Evolutionary conservation across 2,329 filamentous ascomycete species (phyloP).

Genomic region (Botryosphaeria dothidea): DNA sequence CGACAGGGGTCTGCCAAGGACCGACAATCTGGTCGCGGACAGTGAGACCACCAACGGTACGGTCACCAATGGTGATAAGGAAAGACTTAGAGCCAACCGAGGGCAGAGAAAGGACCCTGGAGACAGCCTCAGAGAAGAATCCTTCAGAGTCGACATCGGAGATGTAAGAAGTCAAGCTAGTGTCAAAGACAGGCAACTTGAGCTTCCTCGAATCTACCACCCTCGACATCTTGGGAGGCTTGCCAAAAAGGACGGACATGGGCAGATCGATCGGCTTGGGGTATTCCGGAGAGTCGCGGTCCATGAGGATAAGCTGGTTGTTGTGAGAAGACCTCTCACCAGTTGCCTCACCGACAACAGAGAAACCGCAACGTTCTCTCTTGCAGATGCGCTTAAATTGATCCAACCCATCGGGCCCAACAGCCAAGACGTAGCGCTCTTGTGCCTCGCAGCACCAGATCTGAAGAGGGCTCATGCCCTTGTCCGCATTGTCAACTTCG

Average conservation of each 20-base stretch:
- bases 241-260: slow-evolving; percentile 85
- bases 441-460: slow-evolving; percentile 99
- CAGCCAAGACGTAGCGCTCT: slow-evolving; percentile 89
- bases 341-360: slow-evolving; percentile 79
- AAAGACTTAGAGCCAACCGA: slow-evolving; percentile 97
- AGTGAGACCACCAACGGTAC: slow-evolving; percentile 86
- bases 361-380: slow-evolving; percentile 89
- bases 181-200: slow-evolving; percentile 71
- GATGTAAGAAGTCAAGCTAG: slow-evolving; percentile 67
- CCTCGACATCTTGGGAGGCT: slow-evolving; percentile 77
- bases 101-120: slow-evolving; percentile 80
- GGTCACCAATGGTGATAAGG: slow-evolving; percentile 93
- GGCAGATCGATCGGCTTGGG: slow-evolving; percentile 84
- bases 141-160: slow-evolving; percentile 57
- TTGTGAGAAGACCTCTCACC: slow-evolving; percentile 62
- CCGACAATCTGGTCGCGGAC: slow-evolving; percentile 94
- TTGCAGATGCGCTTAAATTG: slow-evolving; percentile 67
- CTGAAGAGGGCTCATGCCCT: slow-evolving; percentile 89
- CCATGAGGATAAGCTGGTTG: slow-evolving; percentile 75
- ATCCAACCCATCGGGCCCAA: slow-evolving; percentile 79
- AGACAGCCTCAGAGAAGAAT: slow-evolving; percentile 68
- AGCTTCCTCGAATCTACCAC: slow-evolving; percentile 70
- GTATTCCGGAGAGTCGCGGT: slow-evolving; percentile 73
- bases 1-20: slow-evolving; percentile 91
- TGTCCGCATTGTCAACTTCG: slow-evolving; percentile 87